Evolutionary conservation across 495 filamentous ascomycete genomes (phyloP).

Genomic region (Daldinia childiae): DNA sequence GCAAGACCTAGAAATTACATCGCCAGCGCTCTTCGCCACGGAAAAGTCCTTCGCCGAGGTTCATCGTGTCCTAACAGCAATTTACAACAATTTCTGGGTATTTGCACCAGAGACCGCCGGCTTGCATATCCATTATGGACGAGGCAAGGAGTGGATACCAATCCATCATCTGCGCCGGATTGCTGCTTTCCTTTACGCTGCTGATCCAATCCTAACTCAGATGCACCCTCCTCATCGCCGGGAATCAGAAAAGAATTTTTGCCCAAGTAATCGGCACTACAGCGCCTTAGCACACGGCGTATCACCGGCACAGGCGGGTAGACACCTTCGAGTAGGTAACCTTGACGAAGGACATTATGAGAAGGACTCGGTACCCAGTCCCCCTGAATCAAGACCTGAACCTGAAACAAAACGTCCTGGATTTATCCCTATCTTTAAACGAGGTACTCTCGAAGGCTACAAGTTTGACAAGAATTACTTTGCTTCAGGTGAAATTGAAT

Average conservation of each 20-base stretch:
- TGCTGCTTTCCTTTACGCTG: constrained; percentile 29
- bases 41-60: constrained; percentile 29
- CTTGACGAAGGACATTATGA: not conserved
- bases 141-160: constrained; percentile 19
- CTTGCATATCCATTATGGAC: constrained; percentile 33
- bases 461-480: constrained; percentile 3
- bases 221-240: constrained; percentile 26
- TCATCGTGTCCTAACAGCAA: not conserved
- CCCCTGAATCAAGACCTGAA: not conserved
- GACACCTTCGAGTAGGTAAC: too few species aligned
- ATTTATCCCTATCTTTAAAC: constrained; percentile 19
- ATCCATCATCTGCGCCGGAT: constrained; percentile 17
- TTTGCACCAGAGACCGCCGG: not conserved
- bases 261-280: constrained; percentile 27
- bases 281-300: constrained; percentile 17
- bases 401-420: not conserved
- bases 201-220: constrained; percentile 33
- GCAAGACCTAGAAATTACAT: constrained; percentile 13
- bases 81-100: constrained; percentile 18
- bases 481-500: too few species aligned
- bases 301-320: not conserved
- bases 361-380: not conserved
- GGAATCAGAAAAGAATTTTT: not conserved
- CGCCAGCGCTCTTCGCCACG: constrained; percentile 25
- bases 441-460: constrained; percentile 28